A percentile compares a stretch with the other conserved stretches of the same genome.
phyloP scores from a whole-genome alignment of 2,329 filamentous ascomycete genomes.

The Sordariomycetes sp. region DNA sequence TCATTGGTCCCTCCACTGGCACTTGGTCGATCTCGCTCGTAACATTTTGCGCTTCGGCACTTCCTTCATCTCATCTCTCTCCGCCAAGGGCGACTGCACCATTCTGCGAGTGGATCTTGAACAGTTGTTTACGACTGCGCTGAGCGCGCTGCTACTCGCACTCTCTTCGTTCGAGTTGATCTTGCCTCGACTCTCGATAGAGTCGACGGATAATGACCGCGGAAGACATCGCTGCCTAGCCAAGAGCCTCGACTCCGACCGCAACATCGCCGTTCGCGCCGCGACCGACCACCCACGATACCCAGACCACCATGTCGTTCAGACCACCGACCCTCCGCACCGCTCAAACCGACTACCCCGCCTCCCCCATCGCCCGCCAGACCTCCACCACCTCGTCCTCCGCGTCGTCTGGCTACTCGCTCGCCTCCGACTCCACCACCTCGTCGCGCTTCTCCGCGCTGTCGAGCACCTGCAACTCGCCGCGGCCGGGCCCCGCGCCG shows the following conservation, averaged over 20 bases:
- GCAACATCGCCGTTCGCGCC: background rate
- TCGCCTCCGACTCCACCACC: constrained; percentile 49
- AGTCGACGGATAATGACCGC: background rate
- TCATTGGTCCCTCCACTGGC: background rate
- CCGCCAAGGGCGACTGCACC: background rate
- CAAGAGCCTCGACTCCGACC: background rate
- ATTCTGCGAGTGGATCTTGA: background rate
- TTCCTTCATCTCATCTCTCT: background rate
- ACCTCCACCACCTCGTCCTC: constrained; percentile 61
- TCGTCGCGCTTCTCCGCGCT: constrained; percentile 55
- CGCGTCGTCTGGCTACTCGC: constrained; percentile 59
- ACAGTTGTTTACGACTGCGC: background rate
- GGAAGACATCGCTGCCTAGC: background rate
- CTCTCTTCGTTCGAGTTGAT: background rate
- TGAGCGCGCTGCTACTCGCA: background rate
- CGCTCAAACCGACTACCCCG: constrained; percentile 34
- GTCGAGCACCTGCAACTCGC: constrained; percentile 44
- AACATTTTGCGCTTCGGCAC: background rate
- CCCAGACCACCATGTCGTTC: constrained; percentile 37
- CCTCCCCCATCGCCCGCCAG: constrained; percentile 38
- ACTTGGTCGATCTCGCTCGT: background rate
- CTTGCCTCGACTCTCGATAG: background rate
- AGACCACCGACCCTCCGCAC: constrained; percentile 48
- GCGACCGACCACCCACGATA: constrained; percentile 1
- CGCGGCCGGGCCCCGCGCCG: constrained; percentile 17